Percentiles rank a stretch among this genome's conserved stretches.
These are phyloP conservation scores for Annulohypoxylon maeteangense DNA, from an alignment of 495 filamentous ascomycete genomes.

Conservation along the genomic window DNA sequence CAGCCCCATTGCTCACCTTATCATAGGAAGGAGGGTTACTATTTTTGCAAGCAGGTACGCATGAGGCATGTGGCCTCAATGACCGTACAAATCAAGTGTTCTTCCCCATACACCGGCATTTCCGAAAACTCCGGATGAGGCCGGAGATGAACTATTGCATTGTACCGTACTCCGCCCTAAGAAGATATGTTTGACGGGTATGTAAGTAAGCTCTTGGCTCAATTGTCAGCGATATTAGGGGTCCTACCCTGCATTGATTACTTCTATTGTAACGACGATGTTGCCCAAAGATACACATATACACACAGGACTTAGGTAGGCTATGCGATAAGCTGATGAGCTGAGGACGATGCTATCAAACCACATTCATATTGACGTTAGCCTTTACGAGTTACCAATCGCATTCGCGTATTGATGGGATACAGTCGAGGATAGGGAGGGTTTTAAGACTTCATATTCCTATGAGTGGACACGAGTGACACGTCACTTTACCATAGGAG, in stretches of 20 bases:
- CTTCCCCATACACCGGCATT: slow-evolving; percentile 2
- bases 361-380: background rate
- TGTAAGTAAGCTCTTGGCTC: slow-evolving; percentile 32
- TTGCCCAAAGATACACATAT: background rate
- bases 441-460: slow-evolving; percentile 15
- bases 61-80: background rate
- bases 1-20: background rate
- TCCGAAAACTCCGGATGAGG: slow-evolving; percentile 27
- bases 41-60: slow-evolving; percentile 6
- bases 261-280: background rate
- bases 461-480: slow-evolving; percentile 31
- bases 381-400: slow-evolving; percentile 12
- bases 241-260: background rate
- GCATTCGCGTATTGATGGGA: slow-evolving; percentile 13
- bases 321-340: background rate
- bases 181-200: slow-evolving; percentile 15
- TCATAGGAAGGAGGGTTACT: background rate
- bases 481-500: slow-evolving; percentile 33
- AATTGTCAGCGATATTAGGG: slow-evolving; percentile 11
- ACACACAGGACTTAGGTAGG: background rate
- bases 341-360: background rate
- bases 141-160: slow-evolving; percentile 18
- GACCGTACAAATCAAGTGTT: slow-evolving; percentile 15
- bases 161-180: slow-evolving; percentile 29
- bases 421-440: background rate